These are phyloP conservation scores for Zalaria sp. DNA, from an alignment of 2,329 filamentous ascomycete species.

Conservation along the genomic window DNA sequence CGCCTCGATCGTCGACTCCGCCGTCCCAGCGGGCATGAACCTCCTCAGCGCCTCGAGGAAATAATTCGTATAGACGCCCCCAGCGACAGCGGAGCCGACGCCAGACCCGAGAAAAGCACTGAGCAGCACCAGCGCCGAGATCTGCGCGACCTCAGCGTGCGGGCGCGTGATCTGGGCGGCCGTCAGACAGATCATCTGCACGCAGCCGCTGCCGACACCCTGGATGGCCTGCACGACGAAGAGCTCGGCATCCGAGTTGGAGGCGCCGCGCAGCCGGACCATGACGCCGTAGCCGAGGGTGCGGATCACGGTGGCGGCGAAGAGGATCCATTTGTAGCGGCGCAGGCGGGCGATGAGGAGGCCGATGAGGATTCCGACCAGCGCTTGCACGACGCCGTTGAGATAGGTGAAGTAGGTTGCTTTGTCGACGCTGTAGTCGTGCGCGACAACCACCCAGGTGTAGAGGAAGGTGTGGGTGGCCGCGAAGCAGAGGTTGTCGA, in stretches of 20 bases:
- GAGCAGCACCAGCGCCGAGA: slow-evolving; percentile 32
- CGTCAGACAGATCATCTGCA: slow-evolving; percentile 29
- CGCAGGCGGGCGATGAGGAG: slow-evolving; percentile 29
- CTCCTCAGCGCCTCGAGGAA: slow-evolving; percentile 23
- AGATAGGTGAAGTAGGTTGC: slow-evolving; percentile 26
- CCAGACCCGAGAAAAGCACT: slow-evolving; percentile 27
- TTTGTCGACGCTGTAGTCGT: slow-evolving; percentile 24
- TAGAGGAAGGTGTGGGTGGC: slow-evolving; percentile 36
- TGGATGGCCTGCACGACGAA: slow-evolving; percentile 36
- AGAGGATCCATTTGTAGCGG: slow-evolving; percentile 33
- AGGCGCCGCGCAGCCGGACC: slow-evolving; percentile 31
- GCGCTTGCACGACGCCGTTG: slow-evolving; percentile 24
- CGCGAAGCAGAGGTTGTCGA: slow-evolving; percentile 30
- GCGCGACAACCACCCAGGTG: slow-evolving; percentile 31
- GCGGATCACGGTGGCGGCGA: slow-evolving; percentile 27
- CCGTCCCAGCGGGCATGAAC: slow-evolving; percentile 21
- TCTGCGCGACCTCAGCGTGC: slow-evolving; percentile 32
- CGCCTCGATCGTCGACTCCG: slow-evolving; percentile 18
- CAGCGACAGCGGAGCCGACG: slow-evolving; percentile 28
- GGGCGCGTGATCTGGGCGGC: slow-evolving; percentile 32
- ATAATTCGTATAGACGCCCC: slow-evolving; percentile 36
- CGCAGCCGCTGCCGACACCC: slow-evolving; percentile 32
- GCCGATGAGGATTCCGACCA: slow-evolving; percentile 21
- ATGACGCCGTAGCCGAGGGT: slow-evolving; percentile 37
- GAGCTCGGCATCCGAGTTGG: slow-evolving; percentile 30